Percentiles rank a stretch among this genome's conserved stretches.
Conservation (phyloP, 148 eudicot species). For the Nepenthes gracilis region DNA sequence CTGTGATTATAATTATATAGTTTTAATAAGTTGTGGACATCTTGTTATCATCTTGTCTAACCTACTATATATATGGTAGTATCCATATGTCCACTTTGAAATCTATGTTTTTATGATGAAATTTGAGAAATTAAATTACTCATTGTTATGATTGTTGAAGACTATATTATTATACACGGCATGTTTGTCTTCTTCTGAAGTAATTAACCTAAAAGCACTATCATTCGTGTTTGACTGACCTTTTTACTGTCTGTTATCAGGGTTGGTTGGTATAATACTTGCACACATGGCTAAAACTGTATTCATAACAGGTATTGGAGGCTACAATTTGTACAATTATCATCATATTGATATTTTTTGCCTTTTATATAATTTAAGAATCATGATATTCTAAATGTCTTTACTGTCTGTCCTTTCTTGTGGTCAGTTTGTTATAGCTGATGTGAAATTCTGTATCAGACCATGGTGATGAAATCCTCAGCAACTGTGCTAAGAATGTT, state of each 20-base stretch:
- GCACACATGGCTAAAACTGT: constrained; percentile 66
- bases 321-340: background rate
- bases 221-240: constrained; percentile 19
- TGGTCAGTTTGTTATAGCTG: constrained; percentile 2
- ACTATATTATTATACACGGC: background rate
- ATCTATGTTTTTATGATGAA: too few species aligned
- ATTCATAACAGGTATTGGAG: constrained; percentile 64
- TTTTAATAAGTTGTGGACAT: too few species aligned
- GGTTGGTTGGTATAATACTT: constrained; percentile 85
- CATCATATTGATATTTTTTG: background rate
- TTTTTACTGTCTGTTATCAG: constrained; percentile 42
- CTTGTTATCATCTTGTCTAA: too few species aligned
- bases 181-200: background rate
- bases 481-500: constrained; percentile 68
- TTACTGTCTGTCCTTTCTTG: constrained; percentile 4
- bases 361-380: background rate
- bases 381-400: background rate
- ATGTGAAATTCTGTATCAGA: constrained; percentile 28
- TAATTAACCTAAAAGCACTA: constrained; percentile 10
- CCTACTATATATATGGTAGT: too few species aligned
- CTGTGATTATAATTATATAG: too few species aligned
- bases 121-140: background rate
- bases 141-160: background rate
- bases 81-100: too few species aligned
- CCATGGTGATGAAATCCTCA: constrained; percentile 56